Percentiles rank a stretch among this genome's conserved stretches.
phyloP scores from a whole-genome alignment of 805 yeast genomes.

The Helenozyma rhizophorensis region DNA sequence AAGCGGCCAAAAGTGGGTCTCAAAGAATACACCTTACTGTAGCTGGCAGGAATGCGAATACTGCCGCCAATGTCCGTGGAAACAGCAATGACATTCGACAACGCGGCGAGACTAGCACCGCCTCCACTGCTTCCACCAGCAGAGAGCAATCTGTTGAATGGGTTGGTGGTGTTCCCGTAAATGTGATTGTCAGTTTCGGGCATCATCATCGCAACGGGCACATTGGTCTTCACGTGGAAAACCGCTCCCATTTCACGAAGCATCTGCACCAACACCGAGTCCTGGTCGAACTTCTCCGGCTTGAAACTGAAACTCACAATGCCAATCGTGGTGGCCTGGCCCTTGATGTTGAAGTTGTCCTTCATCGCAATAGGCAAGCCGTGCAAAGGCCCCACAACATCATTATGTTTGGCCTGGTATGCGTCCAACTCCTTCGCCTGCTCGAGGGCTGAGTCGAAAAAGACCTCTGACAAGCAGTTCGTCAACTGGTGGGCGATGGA shows the following conservation, averaged over 20 bases:
- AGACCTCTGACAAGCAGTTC: conserved; percentile 36
- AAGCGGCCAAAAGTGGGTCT: conserved; percentile 45
- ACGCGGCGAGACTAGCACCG: conserved; percentile 44
- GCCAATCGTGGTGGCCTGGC: conserved; percentile 48
- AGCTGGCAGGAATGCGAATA: conserved; percentile 45
- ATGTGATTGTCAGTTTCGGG: conserved; percentile 43
- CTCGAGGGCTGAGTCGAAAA: conserved; percentile 25
- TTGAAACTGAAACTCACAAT: conserved; percentile 40
- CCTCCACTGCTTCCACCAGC: conserved; percentile 56
- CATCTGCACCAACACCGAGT: conserved; percentile 35
- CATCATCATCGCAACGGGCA: conserved; percentile 48
- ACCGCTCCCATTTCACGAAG: conserved; percentile 48
- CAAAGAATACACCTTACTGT: conserved; percentile 37
- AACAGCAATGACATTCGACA: conserved; percentile 49
- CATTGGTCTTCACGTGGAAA: conserved; percentile 50
- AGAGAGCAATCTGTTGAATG: conserved; percentile 39
- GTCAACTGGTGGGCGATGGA: conserved; percentile 53
- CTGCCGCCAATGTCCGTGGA: conserved; percentile 56
- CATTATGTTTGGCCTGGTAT: conserved; percentile 14
- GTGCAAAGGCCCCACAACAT: conserved; percentile 24
- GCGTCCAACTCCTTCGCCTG: conserved; percentile 23
- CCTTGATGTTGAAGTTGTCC: conserved; percentile 45
- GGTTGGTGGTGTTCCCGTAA: conserved; percentile 45
- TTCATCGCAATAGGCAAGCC: conserved; percentile 32
- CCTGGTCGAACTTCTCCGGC: conserved; percentile 30